phyloP scores from a whole-genome alignment of 2,329 filamentous ascomycete genomes.

The Pezicula rhizophila region DNA sequence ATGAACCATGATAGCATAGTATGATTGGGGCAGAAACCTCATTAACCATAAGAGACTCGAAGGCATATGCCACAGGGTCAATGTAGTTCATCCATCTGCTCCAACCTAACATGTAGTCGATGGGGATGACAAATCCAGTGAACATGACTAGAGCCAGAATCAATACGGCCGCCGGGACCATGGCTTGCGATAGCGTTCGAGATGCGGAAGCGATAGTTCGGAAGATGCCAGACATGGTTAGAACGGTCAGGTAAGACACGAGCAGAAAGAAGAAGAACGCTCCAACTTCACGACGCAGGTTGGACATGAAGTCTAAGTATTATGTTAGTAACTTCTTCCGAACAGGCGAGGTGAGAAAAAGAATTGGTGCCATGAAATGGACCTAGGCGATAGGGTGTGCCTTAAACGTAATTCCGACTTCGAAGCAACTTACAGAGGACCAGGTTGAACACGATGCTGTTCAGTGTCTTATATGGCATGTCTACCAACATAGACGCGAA shows the following conservation, averaged over 20 bases:
- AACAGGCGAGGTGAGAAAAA: no score
- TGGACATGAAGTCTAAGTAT: constrained; percentile 65
- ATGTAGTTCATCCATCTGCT: constrained; percentile 72
- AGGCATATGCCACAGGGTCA: constrained; percentile 60
- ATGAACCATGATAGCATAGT: no score
- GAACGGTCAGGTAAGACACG: constrained; percentile 9
- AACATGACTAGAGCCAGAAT: constrained; percentile 17
- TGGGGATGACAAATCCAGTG: constrained; percentile 35
- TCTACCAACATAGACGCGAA: constrained; percentile 80
- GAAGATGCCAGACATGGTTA: constrained; percentile 75
- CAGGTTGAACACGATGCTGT: constrained; percentile 70
- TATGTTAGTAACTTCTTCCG: no score
- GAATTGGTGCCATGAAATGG: no score
- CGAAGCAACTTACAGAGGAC: constrained; percentile 23
- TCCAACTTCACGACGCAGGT: constrained; percentile 56
- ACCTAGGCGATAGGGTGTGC: no score
- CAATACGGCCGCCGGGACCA: constrained; percentile 51
- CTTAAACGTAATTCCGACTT: no score
- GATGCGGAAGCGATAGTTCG: constrained; percentile 57
- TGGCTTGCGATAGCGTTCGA: constrained; percentile 58
- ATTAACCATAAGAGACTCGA: constrained; percentile 75
- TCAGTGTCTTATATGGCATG: constrained; percentile 73
- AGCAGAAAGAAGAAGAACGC: constrained; percentile 72
- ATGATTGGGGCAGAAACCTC: constrained; percentile 37
- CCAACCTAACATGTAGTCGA: constrained; percentile 65